phyloP scores from a whole-genome alignment of 495 filamentous ascomycete genomes.

The Penicillium goetzii region DNA sequence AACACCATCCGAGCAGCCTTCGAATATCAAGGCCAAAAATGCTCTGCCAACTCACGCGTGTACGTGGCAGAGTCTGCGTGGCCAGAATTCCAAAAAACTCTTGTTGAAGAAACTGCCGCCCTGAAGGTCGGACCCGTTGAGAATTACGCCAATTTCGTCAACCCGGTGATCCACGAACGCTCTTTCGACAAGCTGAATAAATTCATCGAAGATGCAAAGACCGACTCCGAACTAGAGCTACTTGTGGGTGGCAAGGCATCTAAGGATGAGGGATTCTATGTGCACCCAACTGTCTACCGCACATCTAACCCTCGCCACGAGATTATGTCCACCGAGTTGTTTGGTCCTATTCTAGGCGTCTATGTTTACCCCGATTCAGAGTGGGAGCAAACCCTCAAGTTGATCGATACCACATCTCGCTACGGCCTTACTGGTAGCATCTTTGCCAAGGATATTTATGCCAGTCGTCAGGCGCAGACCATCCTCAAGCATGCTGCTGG shows the following conservation, averaged over 20 bases:
- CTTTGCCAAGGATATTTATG: conserved; percentile 69
- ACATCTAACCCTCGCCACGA: conserved; percentile 63
- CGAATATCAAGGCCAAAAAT: conserved; percentile 89
- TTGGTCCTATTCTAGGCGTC: conserved; percentile 69
- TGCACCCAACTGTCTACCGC: conserved; percentile 72
- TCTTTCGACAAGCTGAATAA: conserved; percentile 68
- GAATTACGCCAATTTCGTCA: conserved; percentile 69
- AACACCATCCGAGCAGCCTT: conserved; percentile 84
- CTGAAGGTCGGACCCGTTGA: conserved; percentile 56
- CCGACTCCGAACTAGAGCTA: conserved; percentile 63
- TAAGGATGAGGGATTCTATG: conserved; percentile 65
- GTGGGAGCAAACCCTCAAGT: conserved; percentile 55
- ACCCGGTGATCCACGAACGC: conserved; percentile 73
- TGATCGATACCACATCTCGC: conserved; percentile 61
- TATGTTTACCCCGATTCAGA: conserved; percentile 73
- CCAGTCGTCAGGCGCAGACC: conserved; percentile 67
- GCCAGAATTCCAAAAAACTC: conserved; percentile 59
- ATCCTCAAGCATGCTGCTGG: conserved; percentile 74
- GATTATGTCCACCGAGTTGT: conserved; percentile 72
- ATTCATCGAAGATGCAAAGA: conserved; percentile 66
- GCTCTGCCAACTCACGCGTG: conserved; percentile 75
- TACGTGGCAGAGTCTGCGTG: conserved; percentile 72
- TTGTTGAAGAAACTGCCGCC: conserved; percentile 42
- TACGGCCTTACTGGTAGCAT: conserved; percentile 77
- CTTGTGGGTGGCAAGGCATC: conserved; percentile 72